A percentile compares a stretch with the other conserved stretches of the same genome.
Conservation (phyloP, 768 basidiomycete species). For the Neoboletus brunneissimus region DNA sequence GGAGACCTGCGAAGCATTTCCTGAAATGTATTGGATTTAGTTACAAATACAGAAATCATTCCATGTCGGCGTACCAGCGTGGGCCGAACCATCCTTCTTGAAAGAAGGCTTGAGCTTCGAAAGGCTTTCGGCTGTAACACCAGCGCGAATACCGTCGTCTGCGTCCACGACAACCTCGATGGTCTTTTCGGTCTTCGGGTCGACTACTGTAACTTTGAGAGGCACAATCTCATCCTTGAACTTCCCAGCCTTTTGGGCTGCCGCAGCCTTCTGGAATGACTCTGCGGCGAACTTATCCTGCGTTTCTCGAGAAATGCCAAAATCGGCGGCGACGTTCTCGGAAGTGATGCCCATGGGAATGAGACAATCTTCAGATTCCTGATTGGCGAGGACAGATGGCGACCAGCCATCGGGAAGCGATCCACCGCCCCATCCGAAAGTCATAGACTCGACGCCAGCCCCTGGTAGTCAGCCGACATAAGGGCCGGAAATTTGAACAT, state of each 20-base stretch:
- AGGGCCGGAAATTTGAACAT: background rate
- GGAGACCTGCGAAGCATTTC: constrained; percentile 87
- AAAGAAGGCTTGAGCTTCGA: constrained; percentile 87
- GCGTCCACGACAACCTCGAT: constrained; percentile 65
- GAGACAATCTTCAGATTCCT: constrained; percentile 77
- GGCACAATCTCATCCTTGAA: constrained; percentile 86
- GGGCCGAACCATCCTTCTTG: constrained; percentile 68
- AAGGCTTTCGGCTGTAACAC: constrained; percentile 75
- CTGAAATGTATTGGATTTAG: constrained; percentile 23
- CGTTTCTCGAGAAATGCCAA: constrained; percentile 63
- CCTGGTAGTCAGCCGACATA: constrained; percentile 38
- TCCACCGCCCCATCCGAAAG: constrained; percentile 63
- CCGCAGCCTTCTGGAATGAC: constrained; percentile 82
- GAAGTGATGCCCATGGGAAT: constrained; percentile 92
- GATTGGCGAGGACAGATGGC: constrained; percentile 59
- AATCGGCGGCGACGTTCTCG: constrained; percentile 87
- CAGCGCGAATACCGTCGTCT: constrained; percentile 86
- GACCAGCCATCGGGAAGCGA: constrained; percentile 58
- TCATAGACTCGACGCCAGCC: constrained; percentile 91
- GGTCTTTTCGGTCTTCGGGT: constrained; percentile 72
- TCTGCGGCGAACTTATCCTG: constrained; percentile 85
- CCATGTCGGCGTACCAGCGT: constrained; percentile 49
- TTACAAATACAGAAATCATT: background rate
- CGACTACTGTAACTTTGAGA: constrained; percentile 62
- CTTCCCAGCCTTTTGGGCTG: constrained; percentile 75